Conservation (phyloP, 2,329 filamentous ascomycete genomes). For the Cladosporium phlei region DNA sequence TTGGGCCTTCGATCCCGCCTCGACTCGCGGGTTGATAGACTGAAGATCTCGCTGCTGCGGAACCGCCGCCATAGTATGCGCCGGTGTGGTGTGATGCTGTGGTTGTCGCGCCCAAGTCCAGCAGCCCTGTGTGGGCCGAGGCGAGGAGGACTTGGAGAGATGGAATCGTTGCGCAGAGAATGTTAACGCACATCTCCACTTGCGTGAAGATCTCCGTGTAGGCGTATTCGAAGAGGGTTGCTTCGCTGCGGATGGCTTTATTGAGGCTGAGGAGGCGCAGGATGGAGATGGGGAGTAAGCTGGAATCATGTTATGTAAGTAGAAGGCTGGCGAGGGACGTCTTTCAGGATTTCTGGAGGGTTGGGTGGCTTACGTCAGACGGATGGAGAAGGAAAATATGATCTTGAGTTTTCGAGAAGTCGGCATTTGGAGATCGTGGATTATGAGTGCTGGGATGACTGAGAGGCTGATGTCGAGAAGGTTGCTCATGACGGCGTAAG, state of each 20-base stretch:
- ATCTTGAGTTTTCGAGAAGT: not conserved
- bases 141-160: conserved; percentile 12
- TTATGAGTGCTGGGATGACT: not conserved
- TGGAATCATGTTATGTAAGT: not conserved
- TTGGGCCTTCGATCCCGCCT: not conserved
- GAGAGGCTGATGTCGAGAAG: not conserved
- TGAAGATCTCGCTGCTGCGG: not conserved
- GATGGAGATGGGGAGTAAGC: not conserved
- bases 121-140: not conserved
- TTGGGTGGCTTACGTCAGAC: no score
- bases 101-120: conserved; percentile 2
- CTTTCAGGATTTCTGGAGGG: no score
- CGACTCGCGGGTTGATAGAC: not conserved
- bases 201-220: conserved; percentile 8
- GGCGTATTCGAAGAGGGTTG: not conserved
- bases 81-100: not conserved
- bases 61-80: conserved; percentile 3
- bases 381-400: not conserved
- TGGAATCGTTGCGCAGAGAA: conserved; percentile 13
- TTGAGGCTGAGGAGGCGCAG: not conserved
- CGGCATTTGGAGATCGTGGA: conserved; percentile 1
- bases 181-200: conserved; percentile 9
- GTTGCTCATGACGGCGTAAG: not conserved
- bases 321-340: no score
- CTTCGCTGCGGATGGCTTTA: not conserved